Conservation (phyloP, 108 stramenopile species). For the Cyclostephanos invisitatus region DNA sequence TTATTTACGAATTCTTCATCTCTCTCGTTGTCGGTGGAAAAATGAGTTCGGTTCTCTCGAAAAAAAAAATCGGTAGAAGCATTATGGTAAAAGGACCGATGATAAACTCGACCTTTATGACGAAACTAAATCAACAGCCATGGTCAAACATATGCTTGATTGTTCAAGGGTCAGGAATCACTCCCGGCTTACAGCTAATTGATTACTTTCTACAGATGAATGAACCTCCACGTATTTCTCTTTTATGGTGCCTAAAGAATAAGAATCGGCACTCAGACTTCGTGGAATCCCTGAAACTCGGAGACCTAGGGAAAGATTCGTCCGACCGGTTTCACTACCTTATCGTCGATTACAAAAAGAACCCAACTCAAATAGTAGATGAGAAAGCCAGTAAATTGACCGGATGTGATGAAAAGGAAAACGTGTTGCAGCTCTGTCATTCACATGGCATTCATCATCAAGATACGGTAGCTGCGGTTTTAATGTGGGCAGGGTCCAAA, state of each 20-base stretch:
- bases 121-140: not conserved
- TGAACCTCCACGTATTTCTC: conserved; percentile 5
- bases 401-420: not conserved
- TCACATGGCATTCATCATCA: not conserved
- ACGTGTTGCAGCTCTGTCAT: not conserved
- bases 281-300: not conserved
- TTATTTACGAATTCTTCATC: conserved; percentile 30
- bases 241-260: conserved; percentile 20
- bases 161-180: conserved; percentile 20
- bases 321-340: not conserved
- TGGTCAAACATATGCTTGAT: conserved; percentile 16
- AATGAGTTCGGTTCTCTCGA: conserved; percentile 7
- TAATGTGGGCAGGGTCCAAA: not conserved
- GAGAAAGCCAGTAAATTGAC: too few relatives aligned
- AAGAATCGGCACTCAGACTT: conserved; percentile 5
- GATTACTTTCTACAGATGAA: conserved; percentile 14
- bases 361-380: too few relatives aligned
- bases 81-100: conserved; percentile 21
- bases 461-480: not conserved
- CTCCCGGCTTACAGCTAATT: conserved; percentile 24
- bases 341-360: not conserved
- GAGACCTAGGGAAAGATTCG: not conserved
- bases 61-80: conserved; percentile 9
- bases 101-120: conserved; percentile 7
- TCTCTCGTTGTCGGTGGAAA: conserved; percentile 16